phyloP scores from a whole-genome alignment of 805 yeast species.

The Starmerella potacharoeniae region DNA sequence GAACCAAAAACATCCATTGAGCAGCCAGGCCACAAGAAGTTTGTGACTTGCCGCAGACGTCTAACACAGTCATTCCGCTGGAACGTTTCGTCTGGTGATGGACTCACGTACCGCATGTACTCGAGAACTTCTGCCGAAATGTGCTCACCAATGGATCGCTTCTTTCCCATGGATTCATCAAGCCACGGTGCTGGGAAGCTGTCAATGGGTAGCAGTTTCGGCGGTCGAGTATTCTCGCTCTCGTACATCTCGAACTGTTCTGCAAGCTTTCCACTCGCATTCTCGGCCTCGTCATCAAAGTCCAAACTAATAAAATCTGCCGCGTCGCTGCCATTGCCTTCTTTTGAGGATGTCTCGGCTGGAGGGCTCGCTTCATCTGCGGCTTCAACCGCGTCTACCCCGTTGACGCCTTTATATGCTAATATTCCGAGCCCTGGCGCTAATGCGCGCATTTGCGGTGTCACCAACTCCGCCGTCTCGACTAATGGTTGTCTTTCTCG shows the following conservation, averaged over 20 bases:
- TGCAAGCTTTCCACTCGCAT: constrained; percentile 3
- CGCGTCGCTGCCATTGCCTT: neutral
- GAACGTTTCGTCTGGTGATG: constrained; percentile 60
- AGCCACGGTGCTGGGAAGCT: constrained; percentile 8
- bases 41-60: constrained; percentile 43
- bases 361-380: too few species aligned
- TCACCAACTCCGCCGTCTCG: neutral
- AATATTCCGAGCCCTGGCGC: neutral
- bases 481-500: neutral
- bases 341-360: neutral
- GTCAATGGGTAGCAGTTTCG: neutral
- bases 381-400: neutral
- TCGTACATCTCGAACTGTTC: constrained; percentile 14
- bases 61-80: constrained; percentile 55
- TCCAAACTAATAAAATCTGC: constrained; percentile 1
- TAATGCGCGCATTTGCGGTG: constrained; percentile 1
- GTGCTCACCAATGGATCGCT: constrained; percentile 55
- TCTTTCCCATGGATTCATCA: neutral
- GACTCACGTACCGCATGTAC: constrained; percentile 75
- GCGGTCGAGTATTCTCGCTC: neutral
- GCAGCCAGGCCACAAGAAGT: constrained; percentile 62
- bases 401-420: neutral
- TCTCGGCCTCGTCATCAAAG: neutral
- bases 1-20: constrained; percentile 86
- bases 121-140: constrained; percentile 74